Conservation (phyloP, 768 basidiomycete genomes). For the Cyathus striatus region DNA sequence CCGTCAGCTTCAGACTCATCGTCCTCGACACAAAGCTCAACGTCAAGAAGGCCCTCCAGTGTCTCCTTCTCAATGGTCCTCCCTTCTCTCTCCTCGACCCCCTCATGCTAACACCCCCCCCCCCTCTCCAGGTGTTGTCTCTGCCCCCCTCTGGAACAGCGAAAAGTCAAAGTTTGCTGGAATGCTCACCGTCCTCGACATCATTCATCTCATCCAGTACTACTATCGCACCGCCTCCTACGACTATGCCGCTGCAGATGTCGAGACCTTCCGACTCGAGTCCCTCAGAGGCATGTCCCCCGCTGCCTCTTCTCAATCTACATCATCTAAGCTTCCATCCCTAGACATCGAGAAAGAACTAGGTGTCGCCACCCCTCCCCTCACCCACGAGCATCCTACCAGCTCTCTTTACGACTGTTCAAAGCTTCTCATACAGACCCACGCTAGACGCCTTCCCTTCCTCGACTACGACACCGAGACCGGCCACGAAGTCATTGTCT, state of each 20-base stretch:
- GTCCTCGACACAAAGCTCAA: slow-evolving; percentile 94
- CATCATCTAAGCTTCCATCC: slow-evolving; percentile 3
- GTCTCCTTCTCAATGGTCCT: slow-evolving; percentile 74
- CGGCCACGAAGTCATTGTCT: slow-evolving; percentile 92
- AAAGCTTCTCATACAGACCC: slow-evolving; percentile 87
- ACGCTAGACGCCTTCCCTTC: slow-evolving; percentile 89
- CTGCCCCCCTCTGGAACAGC: slow-evolving; percentile 97
- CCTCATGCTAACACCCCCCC: slow-evolving; percentile 3
- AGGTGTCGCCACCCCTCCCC: slow-evolving; percentile 87
- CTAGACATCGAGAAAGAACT: slow-evolving; percentile 92
- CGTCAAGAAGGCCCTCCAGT: slow-evolving; percentile 92
- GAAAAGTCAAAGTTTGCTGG: slow-evolving; percentile 90
- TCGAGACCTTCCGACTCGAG: slow-evolving; percentile 88
- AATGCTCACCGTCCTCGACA: slow-evolving; percentile 99
- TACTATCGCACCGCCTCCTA: slow-evolving; percentile 88
- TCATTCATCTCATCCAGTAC: slow-evolving; percentile 98
- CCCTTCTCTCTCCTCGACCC: slow-evolving; percentile 3
- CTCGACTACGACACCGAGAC: slow-evolving; percentile 93
- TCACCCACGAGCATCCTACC: slow-evolving; percentile 83
- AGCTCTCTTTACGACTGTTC: slow-evolving; percentile 89
- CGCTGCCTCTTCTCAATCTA: slow-evolving; percentile 2
- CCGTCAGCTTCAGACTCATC: slow-evolving; percentile 93
- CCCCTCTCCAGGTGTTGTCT: slow-evolving; percentile 75
- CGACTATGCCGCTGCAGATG: slow-evolving; percentile 83
- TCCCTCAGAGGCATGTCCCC: slow-evolving; percentile 67